Base-by-base conservation (phyloP, 1,284 basidiomycete genomes). In the Stygiomarasmius scandens region DNA sequence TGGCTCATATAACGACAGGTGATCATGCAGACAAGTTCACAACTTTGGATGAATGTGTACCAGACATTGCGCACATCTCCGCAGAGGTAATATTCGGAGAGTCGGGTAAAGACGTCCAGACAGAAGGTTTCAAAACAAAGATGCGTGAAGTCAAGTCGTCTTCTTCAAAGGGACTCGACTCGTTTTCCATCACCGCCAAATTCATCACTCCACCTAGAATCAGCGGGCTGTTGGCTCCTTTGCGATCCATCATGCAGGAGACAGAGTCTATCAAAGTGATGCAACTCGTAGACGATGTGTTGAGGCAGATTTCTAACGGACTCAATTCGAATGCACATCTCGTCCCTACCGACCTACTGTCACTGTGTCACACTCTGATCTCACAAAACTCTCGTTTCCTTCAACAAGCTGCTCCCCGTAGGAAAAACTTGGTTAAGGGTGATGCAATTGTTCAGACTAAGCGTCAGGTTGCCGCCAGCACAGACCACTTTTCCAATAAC, bases 61-160 rank as follows among this genome's bases (percentile, higher is more conserved):
- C 82, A 36, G 89, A 93, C 63, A 79, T 93, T 1, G 88, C 91
- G 0, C 84, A 92, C 66, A 78, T 98, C 34, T 89, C 95, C 1
- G 87, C 92, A 0, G 96, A 98, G 67, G 96, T 98, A 56, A 84
- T 98, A 54, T 98, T 98, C 68, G 96, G 96, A 14, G 88, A 94
- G 67, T 96, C 95, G 0, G 93, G 92, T 10, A 93, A 94, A 70
- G 95, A 98, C 67, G 90, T 93, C 0, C 86, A 89, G 52, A 82
- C 89, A 2, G 94, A 96, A 64, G 96, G 91, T 24, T 97, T 95
- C 85, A 94, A 90, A 77, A 96, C 95, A 16, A 97, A 94, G 74
- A 92, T 95, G 86, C 84, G 90, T 22, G 95, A 98, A 74, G 95
- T 96, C 20, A 83, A 88, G 43, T 81, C 85, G 2, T 92, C 93